These are phyloP conservation scores for Aspergillus tubingensis DNA, from an alignment of 2,329 filamentous ascomycete species.

Conservation along the genomic window DNA sequence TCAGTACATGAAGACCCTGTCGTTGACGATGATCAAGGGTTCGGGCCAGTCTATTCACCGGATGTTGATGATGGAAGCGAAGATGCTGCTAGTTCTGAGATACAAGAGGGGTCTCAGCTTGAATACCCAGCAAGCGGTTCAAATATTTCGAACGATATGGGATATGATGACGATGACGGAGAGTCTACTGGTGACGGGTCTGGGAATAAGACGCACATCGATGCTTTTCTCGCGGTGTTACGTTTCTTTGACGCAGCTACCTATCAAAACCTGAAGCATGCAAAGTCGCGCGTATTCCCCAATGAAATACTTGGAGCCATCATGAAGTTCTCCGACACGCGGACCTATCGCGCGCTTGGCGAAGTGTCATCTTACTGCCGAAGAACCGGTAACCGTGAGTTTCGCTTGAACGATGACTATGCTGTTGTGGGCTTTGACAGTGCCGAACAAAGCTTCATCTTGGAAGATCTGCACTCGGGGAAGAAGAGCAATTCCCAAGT, in stretches of 20 bases:
- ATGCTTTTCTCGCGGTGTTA: slow-evolving; percentile 8
- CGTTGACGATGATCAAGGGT: background rate
- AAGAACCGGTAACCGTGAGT: slow-evolving; percentile 8
- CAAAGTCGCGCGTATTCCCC: slow-evolving; percentile 14
- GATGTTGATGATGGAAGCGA: background rate
- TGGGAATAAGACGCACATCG: background rate
- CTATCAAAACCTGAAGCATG: slow-evolving; percentile 2
- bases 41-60: background rate
- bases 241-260: slow-evolving; percentile 18
- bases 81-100: background rate
- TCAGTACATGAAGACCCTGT: background rate
- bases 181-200: background rate
- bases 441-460: background rate
- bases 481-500: slow-evolving; percentile 4
- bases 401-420: slow-evolving; percentile 21
- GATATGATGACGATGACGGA: background rate
- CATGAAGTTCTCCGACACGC: slow-evolving; percentile 20
- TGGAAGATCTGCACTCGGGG: slow-evolving; percentile 17
- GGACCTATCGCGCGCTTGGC: slow-evolving; percentile 16
- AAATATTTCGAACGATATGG: background rate
- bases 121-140: background rate
- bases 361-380: slow-evolving; percentile 17
- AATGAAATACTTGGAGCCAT: slow-evolving; percentile 20
- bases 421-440: slow-evolving; percentile 6
- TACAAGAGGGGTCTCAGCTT: background rate